Percentiles rank a stretch among this genome's conserved stretches.
phyloP scores from a whole-genome alignment of 2,329 filamentous ascomycete species.

The Colletotrichum incanum region DNA sequence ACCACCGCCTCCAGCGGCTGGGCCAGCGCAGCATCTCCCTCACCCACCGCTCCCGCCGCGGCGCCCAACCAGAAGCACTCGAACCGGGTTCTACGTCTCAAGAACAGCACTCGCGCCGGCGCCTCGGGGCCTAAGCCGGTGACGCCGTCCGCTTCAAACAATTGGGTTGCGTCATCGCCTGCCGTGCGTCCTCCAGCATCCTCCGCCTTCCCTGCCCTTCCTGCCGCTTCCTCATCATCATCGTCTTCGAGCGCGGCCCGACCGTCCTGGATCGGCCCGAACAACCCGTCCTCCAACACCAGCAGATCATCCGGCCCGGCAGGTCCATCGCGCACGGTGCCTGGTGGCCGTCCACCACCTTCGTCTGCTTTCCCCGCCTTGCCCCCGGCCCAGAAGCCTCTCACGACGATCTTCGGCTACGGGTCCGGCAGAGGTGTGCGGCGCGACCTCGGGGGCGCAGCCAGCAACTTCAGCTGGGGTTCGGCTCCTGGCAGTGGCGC shows the following conservation, averaged over 20 bases:
- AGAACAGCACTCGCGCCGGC: slow-evolving; percentile 69
- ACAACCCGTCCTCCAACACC: slow-evolving; percentile 37
- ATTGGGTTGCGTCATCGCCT: slow-evolving; percentile 43
- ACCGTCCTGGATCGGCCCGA: slow-evolving; percentile 52
- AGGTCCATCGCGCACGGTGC: slow-evolving; percentile 6
- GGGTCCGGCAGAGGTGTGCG: slow-evolving; percentile 68
- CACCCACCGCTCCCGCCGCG: slow-evolving; percentile 59
- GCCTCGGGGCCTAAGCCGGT: slow-evolving; percentile 47
- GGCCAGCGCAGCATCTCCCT: slow-evolving; percentile 74
- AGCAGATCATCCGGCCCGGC: slow-evolving; percentile 28
- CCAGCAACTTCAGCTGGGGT: slow-evolving; percentile 71
- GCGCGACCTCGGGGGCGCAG: slow-evolving; percentile 64
- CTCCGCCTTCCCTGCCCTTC: slow-evolving; percentile 62
- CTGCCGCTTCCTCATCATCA: slow-evolving; percentile 47
- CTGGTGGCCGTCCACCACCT: slow-evolving; percentile 42
- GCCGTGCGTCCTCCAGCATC: slow-evolving; percentile 47
- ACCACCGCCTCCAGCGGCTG: slow-evolving; percentile 72
- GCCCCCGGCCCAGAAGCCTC: slow-evolving; percentile 81
- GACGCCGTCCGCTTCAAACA: slow-evolving; percentile 45
- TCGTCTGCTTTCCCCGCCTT: slow-evolving; percentile 86
- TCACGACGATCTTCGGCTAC: slow-evolving; percentile 75
- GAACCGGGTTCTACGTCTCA: slow-evolving; percentile 71
- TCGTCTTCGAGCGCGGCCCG: slow-evolving; percentile 47
- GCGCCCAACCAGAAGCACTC: slow-evolving; percentile 65
- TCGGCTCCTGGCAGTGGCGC: slow-evolving; percentile 48